Percentiles rank a stretch among this genome's conserved stretches.
Evolutionary conservation across 148 eudicot species (phyloP).

Genomic region (Nepenthes gracilis): DNA sequence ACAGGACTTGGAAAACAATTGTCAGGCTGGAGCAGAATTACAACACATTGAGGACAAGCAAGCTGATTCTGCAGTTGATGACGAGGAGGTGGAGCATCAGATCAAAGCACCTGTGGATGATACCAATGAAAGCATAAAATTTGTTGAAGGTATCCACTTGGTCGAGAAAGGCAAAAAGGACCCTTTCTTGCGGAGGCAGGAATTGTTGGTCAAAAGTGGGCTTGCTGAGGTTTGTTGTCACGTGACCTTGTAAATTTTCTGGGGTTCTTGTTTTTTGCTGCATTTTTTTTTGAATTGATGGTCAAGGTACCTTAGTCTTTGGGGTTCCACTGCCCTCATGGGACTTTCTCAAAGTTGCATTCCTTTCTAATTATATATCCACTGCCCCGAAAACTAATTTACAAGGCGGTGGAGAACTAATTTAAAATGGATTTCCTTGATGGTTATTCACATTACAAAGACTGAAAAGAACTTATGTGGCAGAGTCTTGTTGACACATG

Average conservation of each 20-base stretch:
- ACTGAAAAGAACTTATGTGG: slow-evolving; percentile 4
- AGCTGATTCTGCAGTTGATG: slow-evolving; percentile 22
- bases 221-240: slow-evolving; percentile 80
- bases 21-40: slow-evolving; percentile 29
- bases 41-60: slow-evolving; percentile 15
- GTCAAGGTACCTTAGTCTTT: not conserved
- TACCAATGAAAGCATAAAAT: slow-evolving; percentile 13
- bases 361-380: too few species aligned
- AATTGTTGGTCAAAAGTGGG: slow-evolving; percentile 78
- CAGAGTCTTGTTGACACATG: slow-evolving; percentile 79
- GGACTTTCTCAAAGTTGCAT: too few species aligned
- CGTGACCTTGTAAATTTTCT: slow-evolving; percentile 1
- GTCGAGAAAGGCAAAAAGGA: slow-evolving; percentile 85
- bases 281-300: not conserved
- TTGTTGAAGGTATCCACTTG: slow-evolving; percentile 17
- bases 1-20: not conserved
- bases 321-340: too few species aligned
- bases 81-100: slow-evolving; percentile 21
- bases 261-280: not conserved
- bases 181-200: slow-evolving; percentile 63
- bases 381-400: too few species aligned
- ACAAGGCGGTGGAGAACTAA: too few species aligned
- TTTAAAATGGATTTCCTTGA: too few species aligned
- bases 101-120: slow-evolving; percentile 15
- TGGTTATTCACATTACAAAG: too few species aligned